Percentiles rank a stretch among this genome's conserved stretches.
Conservation (phyloP, 2,329 filamentous ascomycete genomes). For the Sclerotinia sclerotiorum region DNA sequence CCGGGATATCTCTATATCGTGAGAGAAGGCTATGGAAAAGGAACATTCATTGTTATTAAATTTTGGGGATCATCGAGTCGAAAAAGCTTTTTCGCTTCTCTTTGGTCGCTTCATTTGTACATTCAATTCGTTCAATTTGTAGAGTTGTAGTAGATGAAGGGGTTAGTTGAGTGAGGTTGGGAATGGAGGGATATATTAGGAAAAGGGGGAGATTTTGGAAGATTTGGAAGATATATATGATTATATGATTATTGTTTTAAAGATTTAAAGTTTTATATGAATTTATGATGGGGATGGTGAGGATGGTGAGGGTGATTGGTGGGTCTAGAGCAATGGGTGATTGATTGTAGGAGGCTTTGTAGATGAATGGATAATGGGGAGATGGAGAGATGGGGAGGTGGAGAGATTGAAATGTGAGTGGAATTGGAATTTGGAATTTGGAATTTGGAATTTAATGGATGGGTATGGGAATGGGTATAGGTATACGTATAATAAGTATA, state of each 20-base stretch:
- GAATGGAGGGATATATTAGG: too few species aligned
- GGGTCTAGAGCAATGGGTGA: neutral
- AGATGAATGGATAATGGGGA: neutral
- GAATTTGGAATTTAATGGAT: too few species aligned
- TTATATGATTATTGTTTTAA: neutral
- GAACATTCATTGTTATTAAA: slow-evolving; percentile 7
- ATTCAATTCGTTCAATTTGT: neutral
- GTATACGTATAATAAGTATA: too few species aligned
- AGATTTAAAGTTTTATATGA: neutral
- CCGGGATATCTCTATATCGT: neutral
- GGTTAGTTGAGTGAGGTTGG: neutral
- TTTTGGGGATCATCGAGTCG: neutral
- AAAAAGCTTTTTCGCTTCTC: neutral
- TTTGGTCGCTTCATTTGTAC: neutral
- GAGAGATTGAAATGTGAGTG: too few species aligned
- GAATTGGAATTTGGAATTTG: neutral
- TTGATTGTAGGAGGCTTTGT: neutral
- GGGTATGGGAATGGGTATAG: too few species aligned
- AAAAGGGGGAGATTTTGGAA: neutral
- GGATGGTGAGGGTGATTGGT: too few species aligned
- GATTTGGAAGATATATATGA: neutral
- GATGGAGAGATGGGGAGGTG: neutral
- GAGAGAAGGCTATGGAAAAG: neutral
- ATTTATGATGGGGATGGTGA: neutral
- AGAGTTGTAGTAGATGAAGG: neutral